These are phyloP conservation scores for Paramecium biaurelia DNA, from an alignment of 73 alveolate genomes.

Conservation along the genomic window DNA sequence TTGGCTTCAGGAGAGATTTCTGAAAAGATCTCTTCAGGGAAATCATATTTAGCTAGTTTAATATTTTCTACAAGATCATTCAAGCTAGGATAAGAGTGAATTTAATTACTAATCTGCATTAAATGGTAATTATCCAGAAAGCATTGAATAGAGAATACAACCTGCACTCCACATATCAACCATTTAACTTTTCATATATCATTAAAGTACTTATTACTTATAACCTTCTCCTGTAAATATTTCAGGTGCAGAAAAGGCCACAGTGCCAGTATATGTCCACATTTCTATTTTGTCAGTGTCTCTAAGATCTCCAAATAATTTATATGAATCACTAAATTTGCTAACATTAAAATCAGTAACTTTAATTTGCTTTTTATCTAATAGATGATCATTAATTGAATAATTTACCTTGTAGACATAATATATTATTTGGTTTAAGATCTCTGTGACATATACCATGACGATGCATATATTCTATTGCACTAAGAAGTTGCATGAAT, in stretches of 20 bases:
- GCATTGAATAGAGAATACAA: slow-evolving; percentile 44
- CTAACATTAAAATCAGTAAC: slow-evolving; percentile 63
- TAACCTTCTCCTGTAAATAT: slow-evolving; percentile 58
- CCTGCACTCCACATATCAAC: slow-evolving; percentile 71
- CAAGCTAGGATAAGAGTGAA: background rate
- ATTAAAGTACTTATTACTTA: background rate
- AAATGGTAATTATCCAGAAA: slow-evolving; percentile 54
- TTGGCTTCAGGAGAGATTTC: background rate
- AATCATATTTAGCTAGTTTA: slow-evolving; percentile 18
- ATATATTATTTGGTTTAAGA: slow-evolving; percentile 57
- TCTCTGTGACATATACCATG: slow-evolving; percentile 62
- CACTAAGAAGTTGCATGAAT: slow-evolving; percentile 8
- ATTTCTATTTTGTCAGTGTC: slow-evolving; percentile 48
- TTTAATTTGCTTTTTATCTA: slow-evolving; percentile 47
- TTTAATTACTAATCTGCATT: slow-evolving; percentile 47
- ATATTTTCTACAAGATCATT: slow-evolving; percentile 4
- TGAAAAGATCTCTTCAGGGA: background rate
- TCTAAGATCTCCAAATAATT: slow-evolving; percentile 22
- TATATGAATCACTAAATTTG: slow-evolving; percentile 54
- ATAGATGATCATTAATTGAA: no score
- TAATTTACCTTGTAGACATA: slow-evolving; percentile 39
- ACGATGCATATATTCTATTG: slow-evolving; percentile 52
- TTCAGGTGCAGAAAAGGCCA: slow-evolving; percentile 64
- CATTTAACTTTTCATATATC: slow-evolving; percentile 53
- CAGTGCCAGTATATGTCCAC: slow-evolving; percentile 67